phyloP scores from a whole-genome alignment of 2,329 filamentous ascomycete species.

The Westerdykella ornata region DNA sequence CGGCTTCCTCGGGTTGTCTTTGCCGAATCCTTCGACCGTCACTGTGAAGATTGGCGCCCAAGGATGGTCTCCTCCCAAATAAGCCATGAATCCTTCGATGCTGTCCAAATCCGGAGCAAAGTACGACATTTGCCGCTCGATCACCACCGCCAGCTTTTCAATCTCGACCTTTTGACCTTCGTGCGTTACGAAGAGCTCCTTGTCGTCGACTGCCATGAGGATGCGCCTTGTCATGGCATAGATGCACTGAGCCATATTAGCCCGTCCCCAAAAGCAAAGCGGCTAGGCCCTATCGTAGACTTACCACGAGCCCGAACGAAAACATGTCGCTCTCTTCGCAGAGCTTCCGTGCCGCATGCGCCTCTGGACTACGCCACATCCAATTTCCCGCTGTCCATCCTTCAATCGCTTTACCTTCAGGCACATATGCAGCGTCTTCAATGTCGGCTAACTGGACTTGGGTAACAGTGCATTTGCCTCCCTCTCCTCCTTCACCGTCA shows the following conservation, averaged over 20 bases:
- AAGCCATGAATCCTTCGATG: no score
- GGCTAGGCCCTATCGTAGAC: conserved; percentile 12
- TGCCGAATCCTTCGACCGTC: no score
- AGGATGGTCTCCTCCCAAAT: no score
- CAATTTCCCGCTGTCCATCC: conserved; percentile 40
- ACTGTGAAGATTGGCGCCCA: no score
- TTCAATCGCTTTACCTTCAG: conserved; percentile 28
- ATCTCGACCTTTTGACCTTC: no score
- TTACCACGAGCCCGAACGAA: conserved; percentile 41
- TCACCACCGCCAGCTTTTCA: no score
- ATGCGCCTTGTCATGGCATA: conserved; percentile 39
- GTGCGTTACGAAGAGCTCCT: conserved; percentile 15
- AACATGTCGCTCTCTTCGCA: conserved; percentile 41
- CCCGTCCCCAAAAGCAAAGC: background rate
- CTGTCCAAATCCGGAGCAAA: no score
- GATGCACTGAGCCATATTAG: conserved; percentile 35
- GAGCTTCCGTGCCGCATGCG: conserved; percentile 37
- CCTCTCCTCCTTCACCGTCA: conserved; percentile 16
- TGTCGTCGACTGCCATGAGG: conserved; percentile 32
- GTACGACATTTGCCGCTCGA: no score
- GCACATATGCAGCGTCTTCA: conserved; percentile 39
- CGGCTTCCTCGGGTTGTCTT: no score
- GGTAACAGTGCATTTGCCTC: conserved; percentile 25
- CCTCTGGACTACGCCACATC: conserved; percentile 44
- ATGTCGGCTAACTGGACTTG: conserved; percentile 40